Percentiles rank a stretch among this genome's conserved stretches.
These are phyloP conservation scores for Desmodesmus armatus DNA, from an alignment of 139 green algal species.

Conservation along the genomic window DNA sequence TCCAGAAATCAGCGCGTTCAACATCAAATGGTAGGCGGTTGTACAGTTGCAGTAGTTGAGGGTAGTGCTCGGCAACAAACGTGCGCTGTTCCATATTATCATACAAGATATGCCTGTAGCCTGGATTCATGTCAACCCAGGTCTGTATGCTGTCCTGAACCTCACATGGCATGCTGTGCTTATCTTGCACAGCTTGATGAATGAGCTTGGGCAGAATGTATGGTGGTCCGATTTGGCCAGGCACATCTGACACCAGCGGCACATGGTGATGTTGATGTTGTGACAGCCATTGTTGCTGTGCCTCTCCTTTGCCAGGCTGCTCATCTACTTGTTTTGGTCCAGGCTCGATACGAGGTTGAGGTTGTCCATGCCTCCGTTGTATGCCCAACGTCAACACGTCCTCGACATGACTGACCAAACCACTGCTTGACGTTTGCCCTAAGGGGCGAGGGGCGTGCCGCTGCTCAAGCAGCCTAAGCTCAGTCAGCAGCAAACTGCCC, in stretches of 20 bases:
- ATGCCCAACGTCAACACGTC: no score
- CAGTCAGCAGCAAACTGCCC: no score
- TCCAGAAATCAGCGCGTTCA: constrained; percentile 36
- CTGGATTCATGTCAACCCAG: constrained; percentile 40
- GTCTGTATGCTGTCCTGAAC: constrained; percentile 37
- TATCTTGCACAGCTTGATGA: constrained; percentile 36
- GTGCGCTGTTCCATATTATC: background rate
- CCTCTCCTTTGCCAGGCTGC: no score
- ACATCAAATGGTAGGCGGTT: constrained; percentile 17
- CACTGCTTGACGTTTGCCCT: no score
- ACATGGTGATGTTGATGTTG: no score
- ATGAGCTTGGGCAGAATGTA: constrained; percentile 42
- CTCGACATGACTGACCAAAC: no score
- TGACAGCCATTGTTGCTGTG: no score
- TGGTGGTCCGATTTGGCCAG: background rate
- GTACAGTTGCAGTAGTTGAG: constrained; percentile 24
- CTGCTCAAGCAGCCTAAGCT: no score
- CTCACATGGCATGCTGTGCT: constrained; percentile 12
- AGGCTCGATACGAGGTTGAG: no score
- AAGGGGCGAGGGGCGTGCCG: no score
- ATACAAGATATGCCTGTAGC: constrained; percentile 19
- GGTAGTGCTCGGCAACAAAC: constrained; percentile 31
- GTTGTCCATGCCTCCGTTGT: no score
- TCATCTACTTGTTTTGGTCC: no score
- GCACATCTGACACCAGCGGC: constrained; percentile 16